Base-by-base conservation (phyloP, 768 basidiomycete genomes). In the Russula emetica region DNA sequence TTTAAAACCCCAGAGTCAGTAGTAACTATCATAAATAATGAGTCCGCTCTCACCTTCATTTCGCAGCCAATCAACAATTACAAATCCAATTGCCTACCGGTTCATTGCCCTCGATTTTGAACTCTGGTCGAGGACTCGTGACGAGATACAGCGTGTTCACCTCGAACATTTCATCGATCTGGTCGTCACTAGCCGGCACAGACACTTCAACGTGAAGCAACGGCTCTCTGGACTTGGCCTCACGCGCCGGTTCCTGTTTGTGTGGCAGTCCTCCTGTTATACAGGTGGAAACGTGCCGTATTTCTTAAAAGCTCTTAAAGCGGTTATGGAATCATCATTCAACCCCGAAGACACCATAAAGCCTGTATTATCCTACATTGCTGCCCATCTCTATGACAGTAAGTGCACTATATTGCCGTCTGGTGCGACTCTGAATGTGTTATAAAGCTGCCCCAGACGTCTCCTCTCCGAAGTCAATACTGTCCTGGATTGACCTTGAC, bases 61-160 rank as follows among this genome's bases (percentile, higher is more conserved):
- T 57, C 32, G n/a, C 63, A 94, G 92, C 34, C 80, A 83, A 61
- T 94, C 95, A 0, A 92, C 90, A 0, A 80, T 98, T 34, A 83
- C 86, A 55, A 96, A 96, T 70, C 78, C 85, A 5, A 79, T 88
- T 1, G 94, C 90, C 6, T 96, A 97, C 72, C 81, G 82, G 50
- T 82, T 86, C 5, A 82, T 98, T 54, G 92, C 91, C 0, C 83
- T 98, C 1, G 93, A 96, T 69, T 92, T 98, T 66, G 87, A 92
- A 57, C 83, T 97, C 13, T 98, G 95, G 95, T 85, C 90, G 0
- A 80, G 76, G 36, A 85, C 89, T 0, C 79, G 79, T 4, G 71
- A 77, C 20, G 90, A 91, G 55, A 85, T 97, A n/a, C 90, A 92
- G 69, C 80, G 79, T 5, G 81, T 85, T 14, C 87, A 94, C 68